Evolutionary conservation across 768 basidiomycete species (phyloP).

Genomic region (Thelephora aurantiotincta): DNA sequence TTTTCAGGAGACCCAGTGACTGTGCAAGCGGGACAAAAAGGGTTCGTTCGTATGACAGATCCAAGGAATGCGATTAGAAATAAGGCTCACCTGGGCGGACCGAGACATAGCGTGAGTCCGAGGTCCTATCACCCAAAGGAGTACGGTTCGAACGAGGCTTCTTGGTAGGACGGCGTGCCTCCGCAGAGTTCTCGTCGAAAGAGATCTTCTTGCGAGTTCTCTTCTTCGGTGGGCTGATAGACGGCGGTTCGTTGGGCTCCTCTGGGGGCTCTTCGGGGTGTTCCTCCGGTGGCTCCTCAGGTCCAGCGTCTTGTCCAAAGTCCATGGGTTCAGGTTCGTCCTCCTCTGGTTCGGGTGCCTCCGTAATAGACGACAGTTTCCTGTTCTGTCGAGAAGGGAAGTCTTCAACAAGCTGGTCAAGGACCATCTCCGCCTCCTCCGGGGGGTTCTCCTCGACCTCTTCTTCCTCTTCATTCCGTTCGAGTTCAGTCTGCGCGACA

Average conservation of each 20-base stretch:
- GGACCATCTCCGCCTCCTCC: constrained; percentile 14
- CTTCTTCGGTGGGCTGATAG: constrained; percentile 7
- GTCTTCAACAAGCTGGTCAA: constrained; percentile 12
- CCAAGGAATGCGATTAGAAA: not conserved
- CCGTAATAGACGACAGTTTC: not conserved
- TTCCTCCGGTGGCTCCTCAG: no score
- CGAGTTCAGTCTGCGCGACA: constrained; percentile 1
- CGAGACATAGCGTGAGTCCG: not conserved
- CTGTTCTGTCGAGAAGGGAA: constrained; percentile 5
- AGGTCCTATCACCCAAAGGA: not conserved
- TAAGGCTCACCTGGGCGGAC: not conserved
- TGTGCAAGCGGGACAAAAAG: constrained; percentile 8
- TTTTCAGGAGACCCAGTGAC: constrained; percentile 10
- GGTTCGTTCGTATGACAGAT: not conserved
- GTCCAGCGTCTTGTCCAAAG: not conserved
- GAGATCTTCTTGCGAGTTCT: constrained; percentile 2
- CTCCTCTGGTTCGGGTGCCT: constrained; percentile 10
- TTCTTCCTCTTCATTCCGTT: constrained; percentile 15
- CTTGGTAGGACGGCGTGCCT: constrained; percentile 16
- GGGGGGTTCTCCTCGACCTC: constrained; percentile 27
- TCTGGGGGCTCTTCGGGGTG: no score
- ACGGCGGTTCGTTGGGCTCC: no score
- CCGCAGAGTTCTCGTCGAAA: constrained; percentile 10
- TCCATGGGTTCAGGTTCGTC: constrained; percentile 10
- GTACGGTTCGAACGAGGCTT: constrained; percentile 10